Conservation (phyloP, 306 rosid species). For the Quercus robur region DNA sequence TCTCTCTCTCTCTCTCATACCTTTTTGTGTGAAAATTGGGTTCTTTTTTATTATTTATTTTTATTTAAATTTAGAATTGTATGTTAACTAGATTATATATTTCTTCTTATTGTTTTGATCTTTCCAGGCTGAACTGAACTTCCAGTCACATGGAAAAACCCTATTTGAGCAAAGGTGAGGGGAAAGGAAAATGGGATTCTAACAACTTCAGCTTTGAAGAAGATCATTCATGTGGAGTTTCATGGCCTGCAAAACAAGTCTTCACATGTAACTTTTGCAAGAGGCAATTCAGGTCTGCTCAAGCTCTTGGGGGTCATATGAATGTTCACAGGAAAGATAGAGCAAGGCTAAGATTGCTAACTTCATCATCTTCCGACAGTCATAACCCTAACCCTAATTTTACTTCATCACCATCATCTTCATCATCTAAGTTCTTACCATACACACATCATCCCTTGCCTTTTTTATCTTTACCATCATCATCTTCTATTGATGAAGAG, state of each 20-base stretch:
- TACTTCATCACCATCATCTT: constrained; percentile 18
- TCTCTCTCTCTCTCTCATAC: constrained; percentile 5
- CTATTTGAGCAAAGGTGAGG: constrained; percentile 34
- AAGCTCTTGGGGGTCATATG: constrained; percentile 90
- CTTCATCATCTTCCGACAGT: constrained; percentile 34
- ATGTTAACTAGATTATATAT: not conserved
- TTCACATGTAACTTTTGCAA: constrained; percentile 74
- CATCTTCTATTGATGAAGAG: constrained; percentile 29
- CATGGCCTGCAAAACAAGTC: constrained; percentile 56
- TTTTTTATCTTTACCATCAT: constrained; percentile 35
- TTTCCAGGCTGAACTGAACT: constrained; percentile 6
- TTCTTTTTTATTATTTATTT: not conserved
- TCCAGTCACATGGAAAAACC: constrained; percentile 51
- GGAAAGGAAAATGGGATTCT: constrained; percentile 25
- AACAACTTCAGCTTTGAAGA: constrained; percentile 37
- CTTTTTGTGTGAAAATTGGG: constrained; percentile 25
- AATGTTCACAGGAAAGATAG: constrained; percentile 90
- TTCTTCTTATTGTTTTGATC: constrained; percentile 9
- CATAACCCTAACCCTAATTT: constrained; percentile 32
- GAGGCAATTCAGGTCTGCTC: constrained; percentile 84
- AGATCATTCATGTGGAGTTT: constrained; percentile 34
- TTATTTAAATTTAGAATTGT: not conserved
- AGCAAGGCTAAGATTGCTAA: constrained; percentile 59
- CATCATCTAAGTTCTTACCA: constrained; percentile 22
- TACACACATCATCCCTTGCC: constrained; percentile 20